Evolutionary conservation across 176 grass and related monocot species (phyloP).

Genomic region (Rhynchospora breviuscula): DNA sequence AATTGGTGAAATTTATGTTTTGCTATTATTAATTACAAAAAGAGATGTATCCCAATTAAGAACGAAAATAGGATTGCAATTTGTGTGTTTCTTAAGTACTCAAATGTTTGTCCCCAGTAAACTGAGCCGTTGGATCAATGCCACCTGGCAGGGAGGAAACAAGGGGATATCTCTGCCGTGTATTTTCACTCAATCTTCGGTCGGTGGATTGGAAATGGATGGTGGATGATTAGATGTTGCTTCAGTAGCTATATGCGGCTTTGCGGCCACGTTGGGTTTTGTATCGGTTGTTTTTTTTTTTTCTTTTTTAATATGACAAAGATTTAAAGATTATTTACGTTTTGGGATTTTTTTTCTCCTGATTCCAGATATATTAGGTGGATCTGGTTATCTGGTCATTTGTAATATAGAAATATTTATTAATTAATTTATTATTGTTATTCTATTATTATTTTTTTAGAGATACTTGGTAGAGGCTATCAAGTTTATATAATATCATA

Average conservation of each 20-base stretch:
- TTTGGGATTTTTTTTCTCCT: background rate
- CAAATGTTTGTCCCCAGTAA: background rate
- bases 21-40: background rate
- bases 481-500: too few species aligned
- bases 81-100: conserved; percentile 1
- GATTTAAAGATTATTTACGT: background rate
- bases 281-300: background rate
- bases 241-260: too few species aligned
- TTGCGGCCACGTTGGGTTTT: background rate
- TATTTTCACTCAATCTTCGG: background rate
- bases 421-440: too few species aligned
- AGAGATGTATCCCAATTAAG: conserved; percentile 11
- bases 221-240: background rate
- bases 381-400: background rate
- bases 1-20: background rate
- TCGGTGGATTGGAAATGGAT: background rate
- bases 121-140: background rate
- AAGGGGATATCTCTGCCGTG: background rate
- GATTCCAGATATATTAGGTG: background rate
- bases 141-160: background rate
- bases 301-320: background rate
- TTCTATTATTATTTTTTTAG: too few species aligned
- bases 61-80: conserved; percentile 16
- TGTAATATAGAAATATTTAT: background rate
- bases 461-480: too few species aligned